A percentile compares a stretch with the other conserved stretches of the same genome.
These are phyloP conservation scores for Penicillium sp. DNA, from an alignment of 2,329 filamentous ascomycete species.

Conservation along the genomic window DNA sequence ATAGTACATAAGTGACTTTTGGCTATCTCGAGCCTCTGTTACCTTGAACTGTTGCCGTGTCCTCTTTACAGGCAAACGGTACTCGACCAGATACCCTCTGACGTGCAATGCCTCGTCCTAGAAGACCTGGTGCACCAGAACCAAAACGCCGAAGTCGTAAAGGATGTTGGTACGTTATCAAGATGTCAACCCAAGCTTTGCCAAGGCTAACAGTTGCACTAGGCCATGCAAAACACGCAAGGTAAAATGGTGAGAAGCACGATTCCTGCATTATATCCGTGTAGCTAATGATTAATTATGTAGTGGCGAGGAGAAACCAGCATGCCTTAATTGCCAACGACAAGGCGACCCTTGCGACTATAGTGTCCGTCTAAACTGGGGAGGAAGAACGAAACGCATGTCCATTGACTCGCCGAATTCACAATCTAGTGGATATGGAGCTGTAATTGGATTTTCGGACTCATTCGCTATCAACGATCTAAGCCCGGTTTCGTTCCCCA, in stretches of 20 bases:
- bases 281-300: constrained; percentile 12
- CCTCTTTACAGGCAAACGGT: constrained; percentile 9
- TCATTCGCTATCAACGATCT: constrained; percentile 8
- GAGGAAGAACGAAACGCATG: constrained; percentile 63
- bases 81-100: constrained; percentile 17
- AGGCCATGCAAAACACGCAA: constrained; percentile 79
- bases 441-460: constrained; percentile 17
- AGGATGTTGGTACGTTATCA: constrained; percentile 60
- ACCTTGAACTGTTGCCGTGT: constrained; percentile 13
- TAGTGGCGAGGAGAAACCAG: constrained; percentile 70
- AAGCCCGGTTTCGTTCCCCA: constrained; percentile 10
- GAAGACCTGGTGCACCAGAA: constrained; percentile 61
- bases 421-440: constrained; percentile 26
- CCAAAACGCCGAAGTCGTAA: constrained; percentile 66
- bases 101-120: constrained; percentile 59
- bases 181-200: neutral
- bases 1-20: constrained; percentile 17
- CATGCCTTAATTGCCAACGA: constrained; percentile 69
- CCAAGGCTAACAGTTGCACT: neutral
- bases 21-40: constrained; percentile 18
- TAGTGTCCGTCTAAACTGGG: constrained; percentile 77
- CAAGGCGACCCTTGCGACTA: constrained; percentile 75
- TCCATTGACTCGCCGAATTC: constrained; percentile 37
- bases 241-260: constrained; percentile 62
- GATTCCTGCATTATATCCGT: neutral